These are phyloP conservation scores for Colletotrichum agaves DNA, from an alignment of 2,329 filamentous ascomycete species.

Conservation along the genomic window DNA sequence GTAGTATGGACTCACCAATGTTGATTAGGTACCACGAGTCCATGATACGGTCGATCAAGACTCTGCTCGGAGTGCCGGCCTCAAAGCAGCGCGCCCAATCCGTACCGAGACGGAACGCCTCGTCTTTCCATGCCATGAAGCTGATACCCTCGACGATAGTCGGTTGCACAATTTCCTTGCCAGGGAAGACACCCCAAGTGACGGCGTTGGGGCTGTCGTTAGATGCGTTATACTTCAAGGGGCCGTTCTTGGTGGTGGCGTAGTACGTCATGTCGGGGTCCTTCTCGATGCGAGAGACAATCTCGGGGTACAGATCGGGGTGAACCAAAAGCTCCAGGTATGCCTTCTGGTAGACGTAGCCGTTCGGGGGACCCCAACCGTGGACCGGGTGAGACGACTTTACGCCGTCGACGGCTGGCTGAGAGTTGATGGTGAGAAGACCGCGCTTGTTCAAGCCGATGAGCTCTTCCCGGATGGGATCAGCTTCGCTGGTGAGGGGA, in stretches of 20 bases:
- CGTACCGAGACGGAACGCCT: conserved; percentile 90
- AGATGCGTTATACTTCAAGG: conserved; percentile 82
- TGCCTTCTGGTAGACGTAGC: conserved; percentile 98
- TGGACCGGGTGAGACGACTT: conserved; percentile 88
- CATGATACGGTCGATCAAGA: conserved; percentile 85
- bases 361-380: conserved; percentile 94
- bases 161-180: conserved; percentile 99
- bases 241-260: conserved; percentile 85
- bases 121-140: conserved; percentile 98
- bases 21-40: conserved; percentile 94
- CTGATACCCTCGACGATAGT: conserved; percentile 99
- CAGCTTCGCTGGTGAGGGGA: conserved; percentile 84
- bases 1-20: conserved; percentile 73
- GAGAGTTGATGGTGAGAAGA: conserved; percentile 95
- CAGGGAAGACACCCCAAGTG: conserved; percentile 98
- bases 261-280: conserved; percentile 92
- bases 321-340: conserved; percentile 93
- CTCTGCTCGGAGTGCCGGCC: conserved; percentile 77
- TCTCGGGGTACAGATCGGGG: conserved; percentile 79
- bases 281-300: conserved; percentile 80
- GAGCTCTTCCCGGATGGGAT: conserved; percentile 80
- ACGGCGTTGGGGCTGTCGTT: conserved; percentile 95
- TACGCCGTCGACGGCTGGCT: conserved; percentile 91
- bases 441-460: conserved; percentile 86
- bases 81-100: conserved; percentile 96